These are phyloP conservation scores for Tremellales sp. DNA, from an alignment of 1,284 basidiomycete genomes.

Conservation along the genomic window DNA sequence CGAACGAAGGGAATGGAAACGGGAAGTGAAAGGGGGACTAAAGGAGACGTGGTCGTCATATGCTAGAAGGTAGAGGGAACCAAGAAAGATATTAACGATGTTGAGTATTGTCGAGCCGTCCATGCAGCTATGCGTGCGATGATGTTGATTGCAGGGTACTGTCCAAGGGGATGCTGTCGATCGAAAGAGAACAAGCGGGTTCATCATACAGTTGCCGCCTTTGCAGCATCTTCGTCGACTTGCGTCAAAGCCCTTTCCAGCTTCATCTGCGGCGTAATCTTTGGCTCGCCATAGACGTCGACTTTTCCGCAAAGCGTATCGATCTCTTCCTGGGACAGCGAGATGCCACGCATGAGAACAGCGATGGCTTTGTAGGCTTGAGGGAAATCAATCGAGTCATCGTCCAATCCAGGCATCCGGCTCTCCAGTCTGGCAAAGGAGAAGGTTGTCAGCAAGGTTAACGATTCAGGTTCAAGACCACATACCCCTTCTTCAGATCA, in stretches of 20 bases:
- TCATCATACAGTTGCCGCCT: too few species aligned
- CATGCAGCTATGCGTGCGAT: too few species aligned
- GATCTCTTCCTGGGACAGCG: conserved; percentile 55
- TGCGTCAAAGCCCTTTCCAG: conserved; percentile 35
- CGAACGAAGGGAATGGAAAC: too few species aligned
- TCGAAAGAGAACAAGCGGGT: too few species aligned
- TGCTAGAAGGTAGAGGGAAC: too few species aligned
- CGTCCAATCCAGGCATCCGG: conserved; percentile 72
- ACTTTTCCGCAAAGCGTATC: conserved; percentile 52
- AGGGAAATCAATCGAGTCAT: conserved; percentile 83
- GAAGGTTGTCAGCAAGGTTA: conserved; percentile 11
- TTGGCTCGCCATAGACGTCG: conserved; percentile 39
- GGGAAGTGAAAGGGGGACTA: too few species aligned
- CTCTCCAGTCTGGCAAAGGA: conserved; percentile 56
- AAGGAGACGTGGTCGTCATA: too few species aligned
- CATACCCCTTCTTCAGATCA: conserved; percentile 58
- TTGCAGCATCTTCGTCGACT: conserved; percentile 35
- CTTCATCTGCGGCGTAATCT: conserved; percentile 42
- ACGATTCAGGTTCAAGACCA: conserved; percentile 1
- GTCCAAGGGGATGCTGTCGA: too few species aligned
- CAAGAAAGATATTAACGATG: too few species aligned
- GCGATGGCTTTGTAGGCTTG: conserved; percentile 75
- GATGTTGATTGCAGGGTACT: too few species aligned
- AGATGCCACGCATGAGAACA: conserved; percentile 64
- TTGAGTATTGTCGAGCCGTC: too few species aligned